Evolutionary conservation across 1,284 basidiomycete species (phyloP).

Genomic region (Pyrrhoderma lamaoense): DNA sequence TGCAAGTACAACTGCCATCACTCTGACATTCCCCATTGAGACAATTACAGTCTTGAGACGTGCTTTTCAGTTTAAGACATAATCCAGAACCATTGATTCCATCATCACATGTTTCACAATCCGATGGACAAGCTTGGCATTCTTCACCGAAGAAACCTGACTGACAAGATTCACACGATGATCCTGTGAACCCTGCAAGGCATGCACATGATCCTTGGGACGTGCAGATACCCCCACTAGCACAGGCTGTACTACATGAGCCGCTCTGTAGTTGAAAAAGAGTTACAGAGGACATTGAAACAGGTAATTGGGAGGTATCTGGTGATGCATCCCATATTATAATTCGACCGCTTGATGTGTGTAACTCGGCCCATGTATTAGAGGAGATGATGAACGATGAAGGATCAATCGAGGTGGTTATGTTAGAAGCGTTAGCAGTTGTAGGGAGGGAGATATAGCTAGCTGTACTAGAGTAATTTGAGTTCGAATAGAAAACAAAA

Average conservation of each 20-base stretch:
- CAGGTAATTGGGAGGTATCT: slow-evolving; percentile 61
- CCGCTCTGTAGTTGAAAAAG: slow-evolving; percentile 55
- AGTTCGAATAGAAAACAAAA: slow-evolving; percentile 48
- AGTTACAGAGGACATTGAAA: slow-evolving; percentile 53
- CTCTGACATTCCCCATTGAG: slow-evolving; percentile 64
- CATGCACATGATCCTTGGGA: slow-evolving; percentile 63
- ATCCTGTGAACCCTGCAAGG: slow-evolving; percentile 62
- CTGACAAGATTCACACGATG: slow-evolving; percentile 70
- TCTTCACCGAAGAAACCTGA: slow-evolving; percentile 63
- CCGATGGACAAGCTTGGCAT: slow-evolving; percentile 60
- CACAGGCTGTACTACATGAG: slow-evolving; percentile 64
- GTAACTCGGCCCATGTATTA: slow-evolving; percentile 63
- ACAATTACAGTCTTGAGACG: slow-evolving; percentile 66
- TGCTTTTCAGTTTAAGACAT: slow-evolving; percentile 47
- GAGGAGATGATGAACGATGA: slow-evolving; percentile 54
- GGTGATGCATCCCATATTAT: slow-evolving; percentile 74
- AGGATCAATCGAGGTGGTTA: slow-evolving; percentile 44
- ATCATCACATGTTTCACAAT: slow-evolving; percentile 64
- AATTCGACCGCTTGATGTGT: slow-evolving; percentile 41
- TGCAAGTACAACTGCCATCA: slow-evolving; percentile 65
- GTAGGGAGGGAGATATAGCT: slow-evolving; percentile 51
- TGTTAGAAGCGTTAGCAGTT: slow-evolving; percentile 36
- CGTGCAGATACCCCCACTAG: slow-evolving; percentile 63
- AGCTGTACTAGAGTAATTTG: slow-evolving; percentile 55
- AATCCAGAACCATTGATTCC: slow-evolving; percentile 67